Percentiles rank a stretch among this genome's conserved stretches.
These are phyloP conservation scores for Saccharomyces eubayanus DNA, from an alignment of 805 yeast genomes.

Conservation along the genomic window DNA sequence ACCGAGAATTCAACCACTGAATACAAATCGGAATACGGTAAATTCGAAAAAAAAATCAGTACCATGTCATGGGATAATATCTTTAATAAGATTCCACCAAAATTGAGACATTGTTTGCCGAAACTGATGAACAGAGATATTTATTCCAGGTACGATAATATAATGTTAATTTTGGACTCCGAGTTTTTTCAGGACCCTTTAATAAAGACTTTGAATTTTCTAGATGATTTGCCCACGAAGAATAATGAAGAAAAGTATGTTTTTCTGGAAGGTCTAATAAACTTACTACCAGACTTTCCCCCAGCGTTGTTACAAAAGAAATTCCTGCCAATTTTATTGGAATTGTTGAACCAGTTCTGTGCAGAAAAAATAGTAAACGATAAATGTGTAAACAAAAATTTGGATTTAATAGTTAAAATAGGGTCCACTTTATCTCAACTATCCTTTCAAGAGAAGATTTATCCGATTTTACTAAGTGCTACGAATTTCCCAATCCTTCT, in stretches of 20 bases:
- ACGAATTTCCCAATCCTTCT: constrained; percentile 17
- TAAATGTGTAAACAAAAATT: constrained; percentile 31
- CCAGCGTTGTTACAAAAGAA: constrained; percentile 52
- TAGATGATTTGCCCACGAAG: constrained; percentile 79
- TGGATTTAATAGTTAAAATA: constrained; percentile 51
- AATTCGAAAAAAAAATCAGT: constrained; percentile 41
- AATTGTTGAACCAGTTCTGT: constrained; percentile 35
- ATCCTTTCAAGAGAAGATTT: constrained; percentile 65
- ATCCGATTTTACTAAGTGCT: constrained; percentile 32
- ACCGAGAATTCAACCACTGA: constrained; percentile 50
- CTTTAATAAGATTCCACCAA: constrained; percentile 52
- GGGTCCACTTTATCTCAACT: constrained; percentile 64
- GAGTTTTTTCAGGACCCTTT: constrained; percentile 76
- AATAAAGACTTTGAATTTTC: constrained; percentile 66
- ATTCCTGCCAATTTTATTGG: constrained; percentile 60
- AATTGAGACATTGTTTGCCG: constrained; percentile 40
- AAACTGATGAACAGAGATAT: constrained; percentile 45
- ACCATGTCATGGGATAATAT: constrained; percentile 32
- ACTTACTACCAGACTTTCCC: constrained; percentile 51
- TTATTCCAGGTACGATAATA: constrained; percentile 47
- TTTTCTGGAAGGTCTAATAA: constrained; percentile 58
- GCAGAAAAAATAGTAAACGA: constrained; percentile 34
- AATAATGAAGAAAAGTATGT: constrained; percentile 54
- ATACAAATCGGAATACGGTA: constrained; percentile 48
- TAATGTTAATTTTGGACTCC: constrained; percentile 53